phyloP scores from a whole-genome alignment of 2,329 filamentous ascomycete genomes.

The Furcasterigmium sp. region DNA sequence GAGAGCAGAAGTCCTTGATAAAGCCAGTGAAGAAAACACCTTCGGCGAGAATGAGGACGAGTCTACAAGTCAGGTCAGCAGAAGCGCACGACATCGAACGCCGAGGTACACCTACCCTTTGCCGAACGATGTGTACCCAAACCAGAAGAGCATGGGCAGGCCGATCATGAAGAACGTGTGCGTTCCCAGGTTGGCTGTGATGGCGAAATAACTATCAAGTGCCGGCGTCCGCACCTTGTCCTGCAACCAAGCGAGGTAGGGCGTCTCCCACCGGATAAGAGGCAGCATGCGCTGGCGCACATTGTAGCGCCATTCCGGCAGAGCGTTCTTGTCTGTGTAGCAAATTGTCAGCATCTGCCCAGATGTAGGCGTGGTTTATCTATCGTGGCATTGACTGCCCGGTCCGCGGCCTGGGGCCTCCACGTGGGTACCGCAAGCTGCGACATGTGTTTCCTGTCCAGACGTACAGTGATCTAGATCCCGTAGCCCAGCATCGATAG shows the following conservation, averaged over 20 bases:
- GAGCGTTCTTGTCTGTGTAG: slow-evolving; percentile 66
- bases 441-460: too few species aligned
- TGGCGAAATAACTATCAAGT: slow-evolving; percentile 94
- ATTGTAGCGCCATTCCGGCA: slow-evolving; percentile 84
- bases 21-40: slow-evolving; percentile 89
- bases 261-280: slow-evolving; percentile 89
- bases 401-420: too few species aligned
- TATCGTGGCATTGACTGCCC: too few species aligned
- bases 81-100: not conserved
- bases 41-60: slow-evolving; percentile 70
- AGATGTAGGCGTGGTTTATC: slow-evolving; percentile 2
- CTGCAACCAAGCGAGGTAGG: slow-evolving; percentile 85
- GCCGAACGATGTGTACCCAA: slow-evolving; percentile 77
- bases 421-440: too few species aligned
- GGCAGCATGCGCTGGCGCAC: slow-evolving; percentile 79
- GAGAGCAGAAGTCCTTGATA: slow-evolving; percentile 87
- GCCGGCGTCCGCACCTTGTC: slow-evolving; percentile 71
- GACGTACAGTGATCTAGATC: slow-evolving; percentile 72
- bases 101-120: slow-evolving; percentile 64
- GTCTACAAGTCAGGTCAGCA: slow-evolving; percentile 32
- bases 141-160: slow-evolving; percentile 94
- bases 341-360: slow-evolving; percentile 1
- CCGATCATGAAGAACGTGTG: slow-evolving; percentile 99
- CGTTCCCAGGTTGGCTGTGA: slow-evolving; percentile 91
- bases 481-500: slow-evolving; percentile 67